A percentile compares a stretch with the other conserved stretches of the same genome.
phyloP scores from a whole-genome alignment of 2,329 filamentous ascomycete genomes.

The Emmonsiellopsis sp. region DNA sequence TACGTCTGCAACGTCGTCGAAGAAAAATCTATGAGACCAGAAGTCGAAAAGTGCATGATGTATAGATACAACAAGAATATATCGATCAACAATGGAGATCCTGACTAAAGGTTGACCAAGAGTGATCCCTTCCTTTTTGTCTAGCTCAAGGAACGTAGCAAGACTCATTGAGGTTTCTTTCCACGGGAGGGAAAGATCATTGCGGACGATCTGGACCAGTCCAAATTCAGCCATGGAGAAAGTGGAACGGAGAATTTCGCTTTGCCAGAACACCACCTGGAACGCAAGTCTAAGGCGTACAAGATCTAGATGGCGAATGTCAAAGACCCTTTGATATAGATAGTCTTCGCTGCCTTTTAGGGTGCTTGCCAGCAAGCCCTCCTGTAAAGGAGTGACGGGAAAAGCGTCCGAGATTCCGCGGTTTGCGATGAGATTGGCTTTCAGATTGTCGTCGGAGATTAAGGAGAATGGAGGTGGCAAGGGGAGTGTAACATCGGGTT shows the following conservation, averaged over 20 bases:
- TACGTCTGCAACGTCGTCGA: conserved; percentile 14
- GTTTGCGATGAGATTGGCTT: neutral
- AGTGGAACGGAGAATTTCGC: conserved; percentile 2
- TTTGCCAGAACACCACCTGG: too few species aligned
- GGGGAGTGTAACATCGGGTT: too few species aligned
- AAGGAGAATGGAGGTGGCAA: neutral
- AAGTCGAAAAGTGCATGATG: conserved; percentile 27
- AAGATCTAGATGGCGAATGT: neutral
- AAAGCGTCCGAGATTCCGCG: neutral
- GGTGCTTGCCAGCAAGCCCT: neutral
- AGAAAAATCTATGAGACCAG: conserved; percentile 23
- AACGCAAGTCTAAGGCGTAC: too few species aligned
- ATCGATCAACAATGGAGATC: conserved; percentile 7
- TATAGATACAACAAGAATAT: conserved; percentile 19
- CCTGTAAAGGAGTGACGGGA: neutral
- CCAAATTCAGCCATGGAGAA: conserved; percentile 6
- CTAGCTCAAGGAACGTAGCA: conserved; percentile 7
- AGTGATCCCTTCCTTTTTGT: conserved; percentile 4
- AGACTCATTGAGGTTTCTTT: conserved; percentile 5
- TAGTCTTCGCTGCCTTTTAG: neutral
- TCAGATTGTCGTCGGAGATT: neutral
- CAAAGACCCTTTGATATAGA: neutral
- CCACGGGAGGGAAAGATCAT: conserved; percentile 6
- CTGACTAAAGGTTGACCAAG: conserved; percentile 9
- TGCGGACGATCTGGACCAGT: conserved; percentile 10